Percentiles rank a stretch among this genome's conserved stretches.
phyloP scores from a whole-genome alignment of 257 asterid genomes.

The Knoxia roxburghii region DNA sequence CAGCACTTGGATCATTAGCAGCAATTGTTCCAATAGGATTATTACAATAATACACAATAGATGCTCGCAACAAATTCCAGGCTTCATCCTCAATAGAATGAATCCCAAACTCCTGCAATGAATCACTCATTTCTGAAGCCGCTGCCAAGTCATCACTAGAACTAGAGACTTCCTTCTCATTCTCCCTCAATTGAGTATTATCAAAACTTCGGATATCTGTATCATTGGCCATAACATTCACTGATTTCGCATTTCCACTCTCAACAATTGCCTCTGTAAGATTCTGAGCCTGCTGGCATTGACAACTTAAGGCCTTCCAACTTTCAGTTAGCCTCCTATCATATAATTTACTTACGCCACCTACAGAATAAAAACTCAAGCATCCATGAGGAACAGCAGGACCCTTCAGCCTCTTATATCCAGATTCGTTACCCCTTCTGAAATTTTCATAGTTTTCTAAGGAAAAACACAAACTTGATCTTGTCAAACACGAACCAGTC shows the following conservation, averaged over 20 bases:
- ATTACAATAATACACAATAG: conserved; percentile 73
- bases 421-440: conserved; percentile 15
- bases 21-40: conserved; percentile 84
- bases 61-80: conserved; percentile 64
- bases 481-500: conserved; percentile 18
- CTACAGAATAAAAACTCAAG: conserved; percentile 17
- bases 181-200: conserved; percentile 20
- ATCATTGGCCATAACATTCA: conserved; percentile 30
- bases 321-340: conserved; percentile 13
- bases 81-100: conserved; percentile 82
- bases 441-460: conserved; percentile 18
- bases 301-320: conserved; percentile 37
- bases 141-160: conserved; percentile 29
- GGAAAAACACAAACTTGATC: conserved; percentile 35
- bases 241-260: conserved; percentile 29
- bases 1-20: conserved; percentile 81
- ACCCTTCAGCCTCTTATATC: conserved; percentile 22
- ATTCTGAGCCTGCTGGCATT: conserved; percentile 46
- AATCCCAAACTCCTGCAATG: conserved; percentile 26
- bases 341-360: conserved; percentile 14
- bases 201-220: conserved; percentile 24
- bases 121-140: conserved; percentile 29
- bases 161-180: conserved; percentile 26
- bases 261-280: conserved; percentile 31
- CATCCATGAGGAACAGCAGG: conserved; percentile 8